Conservation (phyloP, 768 basidiomycete species). For the Baorangia bicolor region DNA sequence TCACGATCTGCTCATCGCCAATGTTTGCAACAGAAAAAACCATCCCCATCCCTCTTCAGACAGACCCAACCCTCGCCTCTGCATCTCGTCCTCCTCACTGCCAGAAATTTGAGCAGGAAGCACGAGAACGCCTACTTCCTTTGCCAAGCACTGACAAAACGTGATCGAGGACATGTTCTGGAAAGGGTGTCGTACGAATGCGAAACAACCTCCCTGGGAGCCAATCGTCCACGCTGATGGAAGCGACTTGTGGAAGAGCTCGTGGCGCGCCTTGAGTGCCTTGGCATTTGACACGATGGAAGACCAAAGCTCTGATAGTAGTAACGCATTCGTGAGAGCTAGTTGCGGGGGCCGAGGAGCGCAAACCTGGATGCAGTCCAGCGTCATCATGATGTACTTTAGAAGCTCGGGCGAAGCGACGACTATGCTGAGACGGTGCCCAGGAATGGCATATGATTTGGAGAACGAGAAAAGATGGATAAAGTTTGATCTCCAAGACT, state of each 20-base stretch:
- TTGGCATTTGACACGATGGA: constrained; percentile 53
- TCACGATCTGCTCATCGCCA: constrained; percentile 55
- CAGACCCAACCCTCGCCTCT: constrained; percentile 20
- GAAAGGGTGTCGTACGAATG: constrained; percentile 73
- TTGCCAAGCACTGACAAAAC: constrained; percentile 59
- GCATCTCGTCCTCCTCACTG: constrained; percentile 12
- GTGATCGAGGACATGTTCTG: constrained; percentile 42
- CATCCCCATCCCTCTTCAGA: constrained; percentile 49
- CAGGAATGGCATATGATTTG: constrained; percentile 79
- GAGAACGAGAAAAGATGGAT: constrained; percentile 80
- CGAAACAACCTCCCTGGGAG: constrained; percentile 72
- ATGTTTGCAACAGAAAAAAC: constrained; percentile 82
- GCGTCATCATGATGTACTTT: constrained; percentile 48
- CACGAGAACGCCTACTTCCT: constrained; percentile 60
- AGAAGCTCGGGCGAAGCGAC: constrained; percentile 59
- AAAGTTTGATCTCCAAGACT: constrained; percentile 59
- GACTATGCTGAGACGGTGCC: constrained; percentile 75
- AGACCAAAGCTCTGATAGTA: constrained; percentile 51
- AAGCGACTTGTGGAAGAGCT: constrained; percentile 50
- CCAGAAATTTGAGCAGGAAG: constrained; percentile 68
- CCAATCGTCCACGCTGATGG: constrained; percentile 59
- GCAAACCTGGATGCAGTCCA: constrained; percentile 82
- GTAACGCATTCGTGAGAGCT: constrained; percentile 51
- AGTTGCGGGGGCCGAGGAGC: constrained; percentile 71
- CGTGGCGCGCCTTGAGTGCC: constrained; percentile 51